These are phyloP conservation scores for Camellia oleifera DNA, from an alignment of 179 eudicot species.

Conservation along the genomic window DNA sequence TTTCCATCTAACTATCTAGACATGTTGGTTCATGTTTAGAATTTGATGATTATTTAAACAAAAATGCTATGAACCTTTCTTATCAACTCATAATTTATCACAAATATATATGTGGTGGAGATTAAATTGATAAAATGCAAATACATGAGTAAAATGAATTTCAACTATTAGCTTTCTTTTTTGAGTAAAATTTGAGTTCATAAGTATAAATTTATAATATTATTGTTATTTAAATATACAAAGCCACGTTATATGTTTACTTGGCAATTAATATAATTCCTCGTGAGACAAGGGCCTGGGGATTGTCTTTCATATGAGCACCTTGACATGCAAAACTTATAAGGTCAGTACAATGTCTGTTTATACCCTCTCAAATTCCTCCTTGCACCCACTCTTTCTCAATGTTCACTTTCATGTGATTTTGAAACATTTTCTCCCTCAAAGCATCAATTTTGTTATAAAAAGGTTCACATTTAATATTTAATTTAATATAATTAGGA, in stretches of 20 bases:
- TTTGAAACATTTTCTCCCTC: slow-evolving; percentile 8
- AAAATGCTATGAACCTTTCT: too few relatives aligned
- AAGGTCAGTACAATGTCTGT: not conserved
- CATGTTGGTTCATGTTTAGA: not conserved
- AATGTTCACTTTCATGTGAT: slow-evolving; percentile 23
- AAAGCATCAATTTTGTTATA: slow-evolving; percentile 11
- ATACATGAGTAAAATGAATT: too few relatives aligned
- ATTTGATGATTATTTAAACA: not conserved
- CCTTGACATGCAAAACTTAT: slow-evolving; percentile 9
- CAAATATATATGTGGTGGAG: too few relatives aligned
- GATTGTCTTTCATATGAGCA: not conserved
- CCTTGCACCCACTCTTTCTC: not conserved
- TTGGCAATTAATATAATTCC: too few relatives aligned
- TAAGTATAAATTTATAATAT: too few relatives aligned
- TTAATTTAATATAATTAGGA: not conserved
- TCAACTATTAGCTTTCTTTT: too few relatives aligned
- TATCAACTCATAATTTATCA: too few relatives aligned
- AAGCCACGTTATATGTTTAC: too few relatives aligned
- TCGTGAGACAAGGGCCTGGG: not conserved
- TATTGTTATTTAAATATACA: too few relatives aligned
- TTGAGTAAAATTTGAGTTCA: too few relatives aligned
- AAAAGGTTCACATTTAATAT: not conserved
- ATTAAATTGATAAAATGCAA: too few relatives aligned
- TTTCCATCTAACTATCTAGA: not conserved
- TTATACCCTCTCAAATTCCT: slow-evolving; percentile 6